Evolutionary conservation across 192 early-diverging fungal genomes (phyloP), one percentile per base, ranked within the genome.

Genomic region (Coemansia sp.): DNA sequence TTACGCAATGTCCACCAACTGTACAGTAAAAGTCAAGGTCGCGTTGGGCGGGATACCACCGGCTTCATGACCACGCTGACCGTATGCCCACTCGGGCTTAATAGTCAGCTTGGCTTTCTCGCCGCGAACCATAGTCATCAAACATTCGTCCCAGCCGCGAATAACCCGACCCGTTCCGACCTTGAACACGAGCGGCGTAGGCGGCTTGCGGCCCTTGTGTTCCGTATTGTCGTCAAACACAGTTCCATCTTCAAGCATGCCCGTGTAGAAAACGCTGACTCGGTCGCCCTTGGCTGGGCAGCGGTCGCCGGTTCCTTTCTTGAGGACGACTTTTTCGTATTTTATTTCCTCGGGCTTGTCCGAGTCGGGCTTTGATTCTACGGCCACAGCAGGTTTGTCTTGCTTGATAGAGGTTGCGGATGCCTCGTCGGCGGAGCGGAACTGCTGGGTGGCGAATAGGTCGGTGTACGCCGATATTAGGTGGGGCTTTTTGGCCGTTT

Each of bases 141-240:
- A 88, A 71, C 90, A 94, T 84, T 88, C 85, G 66, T 87, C 87
- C 91, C 91, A 90, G 25, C 89, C 93, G 54, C 87, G 84, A 68
- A 98, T 98, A 62, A 98, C 95, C 50, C 85, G 89, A n/a, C 92
- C 92, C n/a, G 92, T 92, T 65, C 96, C 96, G 69, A 98, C 77
- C 69, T 85, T 90, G 80, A 93, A 93, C 31, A 82, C 75, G 31
- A 94, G 76, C 3, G 90, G 87, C 28, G 71, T 64, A n/a, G 78
- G 75, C 59, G 87, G 84, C 84, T 88, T 90, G 66, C 86, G 82
- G 42, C 78, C 79, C 64, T 72, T 75, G 44, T 71, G 66, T 25
- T 66, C 64, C 19, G 78, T 75, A 68, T 91, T 92, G 40, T 82
- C 83, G 65, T 90, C 89, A 63, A 91, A 90, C 12, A 89, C 76